Conservation (phyloP, 2,329 filamentous ascomycete genomes). For the Clonostachys chloroleuca region DNA sequence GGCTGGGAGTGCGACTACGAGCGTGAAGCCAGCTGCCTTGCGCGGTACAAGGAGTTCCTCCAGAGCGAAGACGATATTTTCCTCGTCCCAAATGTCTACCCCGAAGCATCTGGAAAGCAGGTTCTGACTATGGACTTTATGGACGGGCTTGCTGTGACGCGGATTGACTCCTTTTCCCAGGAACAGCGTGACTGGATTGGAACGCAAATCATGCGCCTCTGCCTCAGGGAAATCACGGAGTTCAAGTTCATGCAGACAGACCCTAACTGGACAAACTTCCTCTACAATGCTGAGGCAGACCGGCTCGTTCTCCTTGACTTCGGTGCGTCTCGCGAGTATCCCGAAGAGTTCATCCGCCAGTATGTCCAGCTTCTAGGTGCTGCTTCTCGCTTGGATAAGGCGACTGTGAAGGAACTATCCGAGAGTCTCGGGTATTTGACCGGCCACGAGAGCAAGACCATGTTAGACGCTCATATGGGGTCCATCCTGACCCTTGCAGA, state of each 20-base stretch:
- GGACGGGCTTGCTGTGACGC: conserved; percentile 80
- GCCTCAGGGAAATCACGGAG: conserved; percentile 86
- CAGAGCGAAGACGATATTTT: conserved; percentile 63
- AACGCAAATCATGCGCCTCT: conserved; percentile 86
- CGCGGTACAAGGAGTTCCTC: conserved; percentile 74
- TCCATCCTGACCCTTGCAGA: conserved; percentile 89
- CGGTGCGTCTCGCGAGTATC: conserved; percentile 85
- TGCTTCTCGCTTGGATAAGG: conserved; percentile 66
- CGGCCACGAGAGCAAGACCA: conserved; percentile 76
- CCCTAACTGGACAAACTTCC: conserved; percentile 98
- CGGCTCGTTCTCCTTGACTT: conserved; percentile 93
- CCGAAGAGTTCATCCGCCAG: conserved; percentile 69
- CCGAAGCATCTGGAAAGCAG: conserved; percentile 76
- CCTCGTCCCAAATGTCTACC: conserved; percentile 71
- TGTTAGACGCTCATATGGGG: conserved; percentile 87
- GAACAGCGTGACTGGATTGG: conserved; percentile 93
- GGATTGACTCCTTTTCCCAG: conserved; percentile 70
- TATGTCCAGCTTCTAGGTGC: conserved; percentile 81
- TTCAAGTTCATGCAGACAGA: conserved; percentile 99
- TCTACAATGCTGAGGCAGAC: conserved; percentile 70
- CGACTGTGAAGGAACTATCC: conserved; percentile 62
- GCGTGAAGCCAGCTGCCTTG: conserved; percentile 79
- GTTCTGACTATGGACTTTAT: conserved; percentile 94
- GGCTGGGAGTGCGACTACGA: conserved; percentile 97
- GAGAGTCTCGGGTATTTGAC: conserved; percentile 85